These are phyloP conservation scores for Tolypocladium capitatum DNA, from an alignment of 2,329 filamentous ascomycete genomes.

Conservation along the genomic window DNA sequence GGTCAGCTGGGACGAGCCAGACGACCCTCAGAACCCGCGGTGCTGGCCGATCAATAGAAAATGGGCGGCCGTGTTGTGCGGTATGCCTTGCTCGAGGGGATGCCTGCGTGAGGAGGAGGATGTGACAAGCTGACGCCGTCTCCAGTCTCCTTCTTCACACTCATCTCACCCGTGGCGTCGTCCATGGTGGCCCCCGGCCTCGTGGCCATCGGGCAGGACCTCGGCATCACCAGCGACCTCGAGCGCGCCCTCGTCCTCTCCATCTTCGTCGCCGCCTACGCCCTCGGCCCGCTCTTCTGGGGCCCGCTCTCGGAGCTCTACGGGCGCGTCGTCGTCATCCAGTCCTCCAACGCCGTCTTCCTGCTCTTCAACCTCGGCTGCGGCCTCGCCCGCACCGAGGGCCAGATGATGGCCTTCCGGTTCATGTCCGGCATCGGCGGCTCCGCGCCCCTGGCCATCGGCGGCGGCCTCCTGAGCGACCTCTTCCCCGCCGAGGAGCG, in stretches of 20 bases:
- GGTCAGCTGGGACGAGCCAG: slow-evolving; percentile 37
- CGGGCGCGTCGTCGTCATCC: slow-evolving; percentile 32
- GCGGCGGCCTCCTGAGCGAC: slow-evolving; percentile 52
- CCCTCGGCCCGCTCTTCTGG: slow-evolving; percentile 47
- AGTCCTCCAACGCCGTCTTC: slow-evolving; percentile 39
- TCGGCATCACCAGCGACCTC: slow-evolving; percentile 34
- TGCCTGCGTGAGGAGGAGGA: no score
- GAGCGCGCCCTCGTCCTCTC: slow-evolving; percentile 28
- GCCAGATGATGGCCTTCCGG: slow-evolving; percentile 46
- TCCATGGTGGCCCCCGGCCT: slow-evolving; percentile 43
- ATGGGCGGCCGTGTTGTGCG: slow-evolving; percentile 37
- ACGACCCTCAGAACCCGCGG: slow-evolving; percentile 36
- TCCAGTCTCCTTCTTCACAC: slow-evolving; percentile 38
- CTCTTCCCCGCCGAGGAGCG: slow-evolving; percentile 44
- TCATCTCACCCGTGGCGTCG: slow-evolving; percentile 47
- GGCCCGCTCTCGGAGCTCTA: slow-evolving; percentile 49
- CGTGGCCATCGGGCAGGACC: slow-evolving; percentile 35
- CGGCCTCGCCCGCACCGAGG: slow-evolving; percentile 45
- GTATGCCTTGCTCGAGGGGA: no score
- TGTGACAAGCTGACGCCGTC: no score
- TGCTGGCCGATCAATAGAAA: slow-evolving; percentile 44
- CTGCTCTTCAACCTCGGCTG: slow-evolving; percentile 51
- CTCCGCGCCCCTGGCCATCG: slow-evolving; percentile 50
- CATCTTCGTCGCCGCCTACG: slow-evolving; percentile 32
- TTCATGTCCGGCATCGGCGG: slow-evolving; percentile 49